Percentiles rank a stretch among this genome's conserved stretches.
phyloP scores from a whole-genome alignment of 1,284 basidiomycete genomes.

The Fomitopsis betulina region DNA sequence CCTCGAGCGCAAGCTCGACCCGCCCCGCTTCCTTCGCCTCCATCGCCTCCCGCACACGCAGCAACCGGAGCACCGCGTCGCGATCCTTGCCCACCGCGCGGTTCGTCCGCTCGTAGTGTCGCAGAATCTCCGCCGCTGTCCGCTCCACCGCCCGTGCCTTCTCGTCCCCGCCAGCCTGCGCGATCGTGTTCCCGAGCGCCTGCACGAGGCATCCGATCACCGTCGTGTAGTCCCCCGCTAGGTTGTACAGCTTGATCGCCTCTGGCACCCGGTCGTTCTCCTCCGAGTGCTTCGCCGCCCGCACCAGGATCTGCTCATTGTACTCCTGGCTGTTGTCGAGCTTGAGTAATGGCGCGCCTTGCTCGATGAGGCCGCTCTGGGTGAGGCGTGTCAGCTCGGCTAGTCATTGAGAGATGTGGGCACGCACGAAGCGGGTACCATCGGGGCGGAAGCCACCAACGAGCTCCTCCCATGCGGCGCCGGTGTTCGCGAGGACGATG shows the following conservation, averaged over 20 bases:
- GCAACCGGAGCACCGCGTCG: conserved; percentile 72
- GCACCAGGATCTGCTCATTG: conserved; percentile 79
- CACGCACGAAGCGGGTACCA: conserved; percentile 80
- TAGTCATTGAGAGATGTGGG: background rate
- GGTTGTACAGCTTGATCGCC: conserved; percentile 94
- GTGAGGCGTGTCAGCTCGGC: background rate
- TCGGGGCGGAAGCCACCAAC: conserved; percentile 90
- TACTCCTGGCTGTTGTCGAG: conserved; percentile 71
- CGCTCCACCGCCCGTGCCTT: conserved; percentile 69
- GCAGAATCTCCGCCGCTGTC: conserved; percentile 80
- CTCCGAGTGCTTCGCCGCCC: conserved; percentile 74
- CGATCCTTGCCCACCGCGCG: conserved; percentile 72
- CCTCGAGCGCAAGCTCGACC: conserved; percentile 78
- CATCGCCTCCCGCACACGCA: conserved; percentile 82
- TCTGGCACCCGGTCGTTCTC: conserved; percentile 81
- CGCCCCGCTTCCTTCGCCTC: conserved; percentile 71
- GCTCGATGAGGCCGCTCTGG: conserved; percentile 85
- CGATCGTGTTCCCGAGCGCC: conserved; percentile 83
- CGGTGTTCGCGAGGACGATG: conserved; percentile 82
- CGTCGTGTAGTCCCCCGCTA: conserved; percentile 87
- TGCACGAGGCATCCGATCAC: conserved; percentile 88
- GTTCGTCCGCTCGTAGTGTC: conserved; percentile 83
- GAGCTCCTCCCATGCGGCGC: conserved; percentile 83
- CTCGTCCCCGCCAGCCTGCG: conserved; percentile 62
- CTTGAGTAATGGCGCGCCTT: conserved; percentile 74